These are phyloP conservation scores for Euphorbia celastroides DNA, from an alignment of 441 rosid genomes.

Conservation along the genomic window DNA sequence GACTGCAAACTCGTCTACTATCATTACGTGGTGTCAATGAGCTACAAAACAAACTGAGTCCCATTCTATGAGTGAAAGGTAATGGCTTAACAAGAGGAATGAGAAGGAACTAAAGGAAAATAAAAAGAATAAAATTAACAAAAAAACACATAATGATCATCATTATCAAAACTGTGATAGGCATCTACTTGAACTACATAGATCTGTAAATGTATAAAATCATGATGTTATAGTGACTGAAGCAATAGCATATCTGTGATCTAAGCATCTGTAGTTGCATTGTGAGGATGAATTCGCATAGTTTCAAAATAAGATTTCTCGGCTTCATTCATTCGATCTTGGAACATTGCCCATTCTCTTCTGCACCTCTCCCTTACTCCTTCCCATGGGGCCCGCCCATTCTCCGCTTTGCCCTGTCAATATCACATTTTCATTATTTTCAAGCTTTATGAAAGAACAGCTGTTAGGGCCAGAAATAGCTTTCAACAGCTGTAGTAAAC, in stretches of 20 bases:
- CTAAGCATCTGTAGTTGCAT: constrained; percentile 22
- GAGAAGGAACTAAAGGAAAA: too few relatives aligned
- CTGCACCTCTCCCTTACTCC: constrained; percentile 87
- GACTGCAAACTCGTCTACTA: too few relatives aligned
- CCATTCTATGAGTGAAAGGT: background rate
- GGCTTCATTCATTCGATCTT: constrained; percentile 54
- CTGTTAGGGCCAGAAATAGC: background rate
- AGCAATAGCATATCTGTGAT: background rate
- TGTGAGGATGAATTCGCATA: constrained; percentile 27
- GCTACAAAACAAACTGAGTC: too few relatives aligned
- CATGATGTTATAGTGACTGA: background rate
- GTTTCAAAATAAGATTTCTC: constrained; percentile 55
- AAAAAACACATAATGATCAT: background rate
- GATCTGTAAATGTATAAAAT: background rate
- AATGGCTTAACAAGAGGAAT: background rate
- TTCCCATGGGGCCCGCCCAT: constrained; percentile 81
- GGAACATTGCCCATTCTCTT: constrained; percentile 84
- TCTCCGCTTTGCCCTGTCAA: constrained; percentile 50
- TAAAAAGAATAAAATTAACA: too few relatives aligned
- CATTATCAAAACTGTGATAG: background rate
- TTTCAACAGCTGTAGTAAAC: background rate
- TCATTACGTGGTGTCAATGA: too few relatives aligned
- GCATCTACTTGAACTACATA: background rate
- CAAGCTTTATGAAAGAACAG: background rate
- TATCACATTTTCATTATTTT: background rate